phyloP scores from a whole-genome alignment of 164 flowering plant species.

The Santalum album region DNA sequence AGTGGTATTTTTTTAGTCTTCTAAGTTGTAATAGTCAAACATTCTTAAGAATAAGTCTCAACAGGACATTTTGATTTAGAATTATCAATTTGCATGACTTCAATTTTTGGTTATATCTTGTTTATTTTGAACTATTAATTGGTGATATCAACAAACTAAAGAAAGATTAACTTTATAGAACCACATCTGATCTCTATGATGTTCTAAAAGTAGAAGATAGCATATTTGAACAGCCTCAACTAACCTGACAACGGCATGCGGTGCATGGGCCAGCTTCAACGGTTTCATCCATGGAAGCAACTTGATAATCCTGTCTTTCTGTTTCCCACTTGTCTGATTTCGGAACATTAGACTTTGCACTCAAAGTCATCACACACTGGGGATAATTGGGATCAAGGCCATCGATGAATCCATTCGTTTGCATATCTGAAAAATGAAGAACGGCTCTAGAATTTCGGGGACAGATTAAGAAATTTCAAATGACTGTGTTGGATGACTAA shows the following conservation, averaged over 20 bases:
- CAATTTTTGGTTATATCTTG: too few relatives aligned
- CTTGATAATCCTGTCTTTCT: not conserved
- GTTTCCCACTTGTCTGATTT: not conserved
- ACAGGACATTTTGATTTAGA: too few relatives aligned
- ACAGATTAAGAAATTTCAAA: not conserved
- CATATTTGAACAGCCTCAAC: too few relatives aligned
- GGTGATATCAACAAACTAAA: too few relatives aligned
- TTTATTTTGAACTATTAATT: too few relatives aligned
- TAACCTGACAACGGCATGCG: constrained; percentile 5
- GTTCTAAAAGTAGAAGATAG: too few relatives aligned
- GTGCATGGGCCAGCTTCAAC: not conserved
- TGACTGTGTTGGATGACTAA: not conserved
- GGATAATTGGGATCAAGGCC: not conserved
- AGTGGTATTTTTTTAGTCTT: too few relatives aligned
- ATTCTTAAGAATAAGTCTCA: too few relatives aligned
- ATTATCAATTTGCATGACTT: too few relatives aligned
- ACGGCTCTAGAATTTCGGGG: not conserved
- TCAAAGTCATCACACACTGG: not conserved
- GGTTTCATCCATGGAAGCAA: not conserved
- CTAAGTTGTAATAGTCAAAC: too few relatives aligned
- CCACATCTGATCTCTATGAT: too few relatives aligned
- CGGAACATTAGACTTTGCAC: not conserved
- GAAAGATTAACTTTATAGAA: too few relatives aligned
- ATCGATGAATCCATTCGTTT: not conserved
- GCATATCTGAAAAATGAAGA: not conserved